Evolutionary conservation across 495 filamentous ascomycete species (phyloP).

Genomic region (Annulohypoxylon maeteangense): DNA sequence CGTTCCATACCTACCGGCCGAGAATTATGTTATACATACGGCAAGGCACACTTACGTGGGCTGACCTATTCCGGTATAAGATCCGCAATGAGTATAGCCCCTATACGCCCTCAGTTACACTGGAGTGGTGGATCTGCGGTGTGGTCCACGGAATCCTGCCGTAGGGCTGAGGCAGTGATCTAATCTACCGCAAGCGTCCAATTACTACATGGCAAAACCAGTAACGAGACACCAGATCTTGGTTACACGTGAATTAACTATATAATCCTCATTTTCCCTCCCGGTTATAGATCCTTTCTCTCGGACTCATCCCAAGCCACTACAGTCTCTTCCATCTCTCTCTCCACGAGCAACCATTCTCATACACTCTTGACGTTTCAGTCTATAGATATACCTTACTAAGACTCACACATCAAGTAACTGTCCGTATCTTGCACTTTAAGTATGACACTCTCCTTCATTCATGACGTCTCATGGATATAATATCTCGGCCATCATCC

Average conservation of each 20-base stretch:
- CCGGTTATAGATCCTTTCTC: conserved; percentile 10
- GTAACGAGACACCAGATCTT: conserved; percentile 12
- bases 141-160: conserved; percentile 42
- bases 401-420: conserved; percentile 4
- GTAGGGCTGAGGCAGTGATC: conserved; percentile 42
- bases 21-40: conserved; percentile 6
- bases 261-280: conserved; percentile 35
- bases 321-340: neutral
- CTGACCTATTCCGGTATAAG: conserved; percentile 15
- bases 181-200: conserved; percentile 37
- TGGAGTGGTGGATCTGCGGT: conserved; percentile 29
- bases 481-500: neutral
- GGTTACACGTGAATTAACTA: conserved; percentile 29
- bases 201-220: conserved; percentile 33
- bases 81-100: conserved; percentile 28
- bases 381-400: neutral
- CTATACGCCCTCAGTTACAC: conserved; percentile 23
- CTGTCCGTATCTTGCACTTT: no score
- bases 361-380: conserved; percentile 2
- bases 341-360: neutral
- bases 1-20: neutral
- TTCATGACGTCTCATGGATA: neutral
- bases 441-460: conserved; percentile 1
- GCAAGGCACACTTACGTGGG: conserved; percentile 27
- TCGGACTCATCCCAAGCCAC: conserved; percentile 14